phyloP scores from a whole-genome alignment of 129 eudicot genomes.

The Tanacetum coccineum region DNA sequence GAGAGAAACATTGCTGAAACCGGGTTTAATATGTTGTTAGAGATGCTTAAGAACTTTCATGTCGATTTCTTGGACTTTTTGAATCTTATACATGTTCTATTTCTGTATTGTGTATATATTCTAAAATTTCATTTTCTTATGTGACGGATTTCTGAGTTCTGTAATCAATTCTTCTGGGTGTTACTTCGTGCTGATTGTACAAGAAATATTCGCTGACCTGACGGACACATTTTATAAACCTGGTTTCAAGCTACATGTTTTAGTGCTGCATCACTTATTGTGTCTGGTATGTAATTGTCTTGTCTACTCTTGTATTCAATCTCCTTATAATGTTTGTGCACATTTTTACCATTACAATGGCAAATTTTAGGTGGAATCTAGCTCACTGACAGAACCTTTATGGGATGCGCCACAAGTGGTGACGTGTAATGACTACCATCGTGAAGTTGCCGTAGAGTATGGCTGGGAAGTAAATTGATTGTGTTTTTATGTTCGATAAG shows the following conservation, averaged over 20 bases:
- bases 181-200: conserved; percentile 84
- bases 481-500: too few relatives aligned
- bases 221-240: conserved; percentile 98
- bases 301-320: background rate
- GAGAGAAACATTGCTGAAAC: conserved; percentile 98
- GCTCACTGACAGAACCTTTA: conserved; percentile 69
- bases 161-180: conserved; percentile 83
- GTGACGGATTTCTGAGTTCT: conserved; percentile 80
- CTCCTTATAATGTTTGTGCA: background rate
- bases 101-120: background rate
- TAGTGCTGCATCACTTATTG: conserved; percentile 85
- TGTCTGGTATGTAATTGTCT: conserved; percentile 51
- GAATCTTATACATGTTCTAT: background rate
- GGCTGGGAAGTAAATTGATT: too few relatives aligned
- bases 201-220: conserved; percentile 93
- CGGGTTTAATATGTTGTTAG: conserved; percentile 77
- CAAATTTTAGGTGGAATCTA: conserved; percentile 69
- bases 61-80: conserved; percentile 28
- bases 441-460: too few relatives aligned
- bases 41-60: conserved; percentile 97
- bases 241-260: conserved; percentile 95
- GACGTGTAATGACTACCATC: conserved; percentile 66
- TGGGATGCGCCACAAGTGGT: conserved; percentile 96
- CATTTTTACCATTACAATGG: background rate
- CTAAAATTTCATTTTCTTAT: background rate